A percentile compares a stretch with the other conserved stretches of the same genome.
These are phyloP conservation scores for Tolypocladium album DNA, from an alignment of 2,329 filamentous ascomycete genomes.

Conservation along the genomic window DNA sequence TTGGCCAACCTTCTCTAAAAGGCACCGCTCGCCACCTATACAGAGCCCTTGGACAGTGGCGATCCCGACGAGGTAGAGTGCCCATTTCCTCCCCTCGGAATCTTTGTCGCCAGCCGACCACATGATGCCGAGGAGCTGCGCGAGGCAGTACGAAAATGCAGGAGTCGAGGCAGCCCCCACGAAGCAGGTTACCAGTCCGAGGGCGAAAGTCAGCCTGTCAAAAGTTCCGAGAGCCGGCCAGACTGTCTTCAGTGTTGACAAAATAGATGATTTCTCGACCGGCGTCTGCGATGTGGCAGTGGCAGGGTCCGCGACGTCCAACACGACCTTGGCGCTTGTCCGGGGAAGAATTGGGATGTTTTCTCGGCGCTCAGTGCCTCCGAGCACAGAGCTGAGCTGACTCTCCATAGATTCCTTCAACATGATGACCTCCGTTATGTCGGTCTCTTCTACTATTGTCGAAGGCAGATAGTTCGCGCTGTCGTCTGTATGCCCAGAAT, in stretches of 20 bases:
- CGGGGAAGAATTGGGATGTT: conserved; percentile 9
- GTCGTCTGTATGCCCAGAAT: not conserved
- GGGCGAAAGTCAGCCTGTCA: conserved; percentile 43
- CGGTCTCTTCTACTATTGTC: conserved; percentile 1
- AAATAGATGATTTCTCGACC: conserved; percentile 8
- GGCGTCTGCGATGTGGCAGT: not conserved
- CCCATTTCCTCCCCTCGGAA: conserved; percentile 51
- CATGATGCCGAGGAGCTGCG: conserved; percentile 61
- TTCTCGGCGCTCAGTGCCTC: conserved; percentile 18
- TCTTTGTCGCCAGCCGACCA: conserved; percentile 41
- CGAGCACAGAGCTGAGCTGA: conserved; percentile 9
- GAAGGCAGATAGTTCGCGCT: not conserved
- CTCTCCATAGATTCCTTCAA: conserved; percentile 1
- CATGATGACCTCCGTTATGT: not conserved
- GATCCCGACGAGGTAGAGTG: conserved; percentile 57
- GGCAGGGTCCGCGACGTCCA: not conserved
- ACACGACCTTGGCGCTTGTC: not conserved
- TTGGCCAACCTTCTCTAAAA: conserved; percentile 63
- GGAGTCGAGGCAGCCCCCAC: conserved; percentile 59
- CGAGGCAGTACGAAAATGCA: conserved; percentile 65
- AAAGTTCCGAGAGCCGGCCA: conserved; percentile 50
- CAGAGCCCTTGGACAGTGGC: conserved; percentile 55
- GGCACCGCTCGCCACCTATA: conserved; percentile 56
- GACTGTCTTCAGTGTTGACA: conserved; percentile 40
- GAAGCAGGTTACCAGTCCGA: conserved; percentile 51